Evolutionary conservation across 345 rosid genomes (phyloP).

Genomic region (Salix dunnii): DNA sequence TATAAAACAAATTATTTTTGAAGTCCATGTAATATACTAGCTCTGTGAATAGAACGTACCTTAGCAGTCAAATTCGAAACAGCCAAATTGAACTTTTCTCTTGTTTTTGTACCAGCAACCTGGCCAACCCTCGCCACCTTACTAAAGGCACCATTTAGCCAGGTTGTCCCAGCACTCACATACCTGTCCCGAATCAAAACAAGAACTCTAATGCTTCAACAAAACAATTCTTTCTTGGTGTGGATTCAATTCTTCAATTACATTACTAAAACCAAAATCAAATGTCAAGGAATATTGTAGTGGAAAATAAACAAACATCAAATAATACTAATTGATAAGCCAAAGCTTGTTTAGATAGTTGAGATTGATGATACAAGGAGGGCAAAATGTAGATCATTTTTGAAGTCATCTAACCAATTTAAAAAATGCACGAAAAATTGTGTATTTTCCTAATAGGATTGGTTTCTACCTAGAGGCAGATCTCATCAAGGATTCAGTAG

Average conservation of each 20-base stretch:
- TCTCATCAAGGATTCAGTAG: not conserved
- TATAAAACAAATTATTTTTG: not conserved
- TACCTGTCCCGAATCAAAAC: constrained; percentile 43
- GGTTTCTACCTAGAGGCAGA: not conserved
- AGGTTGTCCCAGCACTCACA: constrained; percentile 76
- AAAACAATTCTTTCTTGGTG: not conserved
- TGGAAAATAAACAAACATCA: not conserved
- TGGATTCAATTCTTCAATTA: not conserved
- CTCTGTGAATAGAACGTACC: constrained; percentile 37
- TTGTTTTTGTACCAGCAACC: constrained; percentile 79
- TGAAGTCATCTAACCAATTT: not conserved
- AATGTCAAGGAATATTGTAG: not conserved
- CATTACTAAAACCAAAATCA: not conserved
- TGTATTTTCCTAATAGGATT: not conserved
- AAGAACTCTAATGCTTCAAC: not conserved
- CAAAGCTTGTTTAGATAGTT: not conserved
- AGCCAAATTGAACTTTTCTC: constrained; percentile 76
- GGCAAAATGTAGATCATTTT: not conserved
- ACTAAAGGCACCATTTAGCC: constrained; percentile 88
- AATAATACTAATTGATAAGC: not conserved
- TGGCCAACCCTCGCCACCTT: constrained; percentile 91
- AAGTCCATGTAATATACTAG: not conserved
- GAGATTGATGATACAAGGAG: not conserved
- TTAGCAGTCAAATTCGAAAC: constrained; percentile 77
- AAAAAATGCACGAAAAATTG: not conserved